Conservation (phyloP, 148 eudicot genomes). For the Persicaria maculosa region DNA sequence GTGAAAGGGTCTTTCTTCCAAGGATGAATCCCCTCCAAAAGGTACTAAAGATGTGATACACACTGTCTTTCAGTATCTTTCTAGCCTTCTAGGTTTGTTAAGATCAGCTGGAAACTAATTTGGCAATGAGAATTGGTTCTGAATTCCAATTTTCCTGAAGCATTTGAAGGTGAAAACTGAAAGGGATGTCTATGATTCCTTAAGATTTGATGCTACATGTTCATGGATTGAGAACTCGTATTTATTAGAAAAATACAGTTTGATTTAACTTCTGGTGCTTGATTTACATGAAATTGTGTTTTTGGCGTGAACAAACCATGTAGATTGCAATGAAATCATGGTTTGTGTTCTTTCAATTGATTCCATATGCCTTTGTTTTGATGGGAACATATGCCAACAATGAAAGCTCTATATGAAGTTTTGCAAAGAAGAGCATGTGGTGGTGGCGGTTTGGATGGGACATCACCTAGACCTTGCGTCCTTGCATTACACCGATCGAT, state of each 20-base stretch:
- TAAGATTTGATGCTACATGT: too few relatives aligned
- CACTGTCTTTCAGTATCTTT: neutral
- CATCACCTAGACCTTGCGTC: slow-evolving; percentile 14
- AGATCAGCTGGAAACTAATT: neutral
- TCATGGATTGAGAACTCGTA: neutral
- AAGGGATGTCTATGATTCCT: too few relatives aligned
- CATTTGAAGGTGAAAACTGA: neutral
- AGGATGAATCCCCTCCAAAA: slow-evolving; percentile 7
- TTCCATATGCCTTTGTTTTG: neutral
- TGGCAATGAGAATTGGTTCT: neutral
- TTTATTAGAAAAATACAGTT: neutral
- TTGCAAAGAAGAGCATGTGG: slow-evolving; percentile 25
- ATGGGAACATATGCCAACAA: slow-evolving; percentile 32
- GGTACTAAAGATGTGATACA: neutral
- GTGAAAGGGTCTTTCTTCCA: slow-evolving; percentile 32
- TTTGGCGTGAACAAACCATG: too few relatives aligned
- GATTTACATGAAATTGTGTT: too few relatives aligned
- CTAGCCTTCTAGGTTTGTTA: neutral
- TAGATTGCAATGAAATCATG: too few relatives aligned
- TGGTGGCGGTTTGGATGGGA: slow-evolving; percentile 30
- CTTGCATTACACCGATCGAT: slow-evolving; percentile 28
- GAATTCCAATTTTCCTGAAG: neutral
- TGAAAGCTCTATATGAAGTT: slow-evolving; percentile 10
- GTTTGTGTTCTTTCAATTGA: neutral
- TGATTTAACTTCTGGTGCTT: neutral